Evolutionary conservation across 345 rosid genomes (phyloP), one percentile per base, ranked within the genome.

Genomic region (Anacardium occidentale): DNA sequence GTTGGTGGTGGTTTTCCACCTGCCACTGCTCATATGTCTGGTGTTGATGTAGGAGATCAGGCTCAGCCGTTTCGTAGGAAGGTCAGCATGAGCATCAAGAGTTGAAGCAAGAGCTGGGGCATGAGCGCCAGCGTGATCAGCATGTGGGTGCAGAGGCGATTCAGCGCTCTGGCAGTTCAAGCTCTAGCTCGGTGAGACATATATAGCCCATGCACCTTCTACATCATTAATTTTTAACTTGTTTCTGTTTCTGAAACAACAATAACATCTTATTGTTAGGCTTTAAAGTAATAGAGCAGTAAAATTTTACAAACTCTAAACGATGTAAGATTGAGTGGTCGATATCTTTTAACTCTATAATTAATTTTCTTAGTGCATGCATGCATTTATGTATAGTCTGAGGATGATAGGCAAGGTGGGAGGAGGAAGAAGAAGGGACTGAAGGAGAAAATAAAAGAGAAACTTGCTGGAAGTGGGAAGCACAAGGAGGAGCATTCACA

Each of bases 361-460:
- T 26, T 0, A 24, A 62, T 32, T 47, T 10, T 0, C 18, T 63
- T 37, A 45, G n/a, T n/a, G n/a, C n/a, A n/a, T n/a, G n/a, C n/a
- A 2, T 47, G 4, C 44, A 13, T 51, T 13, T 3, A 11, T 62
- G 8, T 7, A 63, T 70, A 80, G 89, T 81, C 84, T 10, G 90
- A 85, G 84, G 97, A 90, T 45, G 96, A 87, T 71, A 96, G 85
- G 48, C 78, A 85, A 86, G 96, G 97, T 40, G 96, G 94, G 55
- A 82, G 94, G 60, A 85, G 90, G 82, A 91, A 91, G 88, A 93
- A 93, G 86, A 90, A 82, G 66, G 88, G 92, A 21, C 70, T 87
- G 55, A 85, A 72, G 45, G 83, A 89, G 76, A 93, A 87, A 50
- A 77, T 93, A 61, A 91, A 91, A 77, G 95, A 93, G 83, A 93